These are phyloP conservation scores for Diutina ranongensis DNA, from an alignment of 1,139 yeast genomes.

Conservation along the genomic window DNA sequence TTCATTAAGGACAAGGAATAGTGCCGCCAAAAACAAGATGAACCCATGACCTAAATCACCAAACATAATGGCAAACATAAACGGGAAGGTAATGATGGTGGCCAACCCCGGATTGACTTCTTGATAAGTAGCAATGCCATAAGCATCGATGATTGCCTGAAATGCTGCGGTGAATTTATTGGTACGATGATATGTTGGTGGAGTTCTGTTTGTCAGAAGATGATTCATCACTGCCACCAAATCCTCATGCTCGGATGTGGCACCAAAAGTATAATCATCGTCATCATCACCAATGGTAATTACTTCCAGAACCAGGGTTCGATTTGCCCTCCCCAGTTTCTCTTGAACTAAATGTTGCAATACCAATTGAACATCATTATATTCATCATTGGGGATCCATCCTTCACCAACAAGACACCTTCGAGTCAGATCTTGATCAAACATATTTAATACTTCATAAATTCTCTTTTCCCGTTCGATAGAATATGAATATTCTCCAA, in stretches of 20 bases:
- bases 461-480: slow-evolving; percentile 65
- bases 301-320: background rate
- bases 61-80: slow-evolving; percentile 6
- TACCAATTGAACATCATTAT: slow-evolving; percentile 7
- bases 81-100: slow-evolving; percentile 6
- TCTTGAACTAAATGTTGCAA: background rate
- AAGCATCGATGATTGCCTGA: slow-evolving; percentile 5
- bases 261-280: background rate
- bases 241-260: background rate
- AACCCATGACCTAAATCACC: slow-evolving; percentile 6
- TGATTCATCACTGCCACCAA: slow-evolving; percentile 5
- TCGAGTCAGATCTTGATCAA: slow-evolving; percentile 76
- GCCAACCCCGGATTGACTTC: slow-evolving; percentile 6
- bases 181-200: slow-evolving; percentile 5
- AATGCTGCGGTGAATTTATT: slow-evolving; percentile 6
- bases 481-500: slow-evolving; percentile 25
- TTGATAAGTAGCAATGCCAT: slow-evolving; percentile 4
- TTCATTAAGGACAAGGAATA: background rate
- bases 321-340: background rate
- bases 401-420: slow-evolving; percentile 95
- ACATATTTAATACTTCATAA: slow-evolving; percentile 64
- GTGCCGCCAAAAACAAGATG: background rate
- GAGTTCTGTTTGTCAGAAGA: slow-evolving; percentile 2
- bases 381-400: slow-evolving; percentile 59
- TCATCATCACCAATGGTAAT: slow-evolving; percentile 4